Conservation (phyloP, 768 basidiomycete genomes). For the Antrodiella citrinella region DNA sequence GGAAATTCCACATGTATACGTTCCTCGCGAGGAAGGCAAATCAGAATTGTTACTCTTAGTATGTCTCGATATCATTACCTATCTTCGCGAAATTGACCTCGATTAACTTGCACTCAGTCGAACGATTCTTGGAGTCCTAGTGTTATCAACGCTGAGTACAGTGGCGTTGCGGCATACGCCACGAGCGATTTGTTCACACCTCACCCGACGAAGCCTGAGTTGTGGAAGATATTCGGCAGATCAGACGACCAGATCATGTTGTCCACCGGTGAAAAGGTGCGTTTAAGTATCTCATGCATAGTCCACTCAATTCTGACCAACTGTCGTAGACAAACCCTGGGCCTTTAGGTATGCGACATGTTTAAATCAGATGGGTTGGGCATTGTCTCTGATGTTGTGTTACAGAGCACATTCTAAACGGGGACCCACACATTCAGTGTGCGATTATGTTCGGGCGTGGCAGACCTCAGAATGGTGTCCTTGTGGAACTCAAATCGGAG, state of each 20-base stretch:
- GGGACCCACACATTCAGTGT: conserved; percentile 25
- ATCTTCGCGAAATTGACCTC: too few relatives aligned
- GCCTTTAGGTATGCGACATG: conserved; percentile 24
- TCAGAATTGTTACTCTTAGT: conserved; percentile 17
- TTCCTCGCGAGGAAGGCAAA: conserved; percentile 14
- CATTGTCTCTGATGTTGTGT: neutral
- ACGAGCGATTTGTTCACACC: conserved; percentile 35
- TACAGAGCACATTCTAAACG: conserved; percentile 27
- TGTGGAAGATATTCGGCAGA: conserved; percentile 23
- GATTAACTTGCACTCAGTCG: too few relatives aligned
- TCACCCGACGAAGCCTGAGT: conserved; percentile 33
- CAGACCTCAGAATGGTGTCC: conserved; percentile 30
- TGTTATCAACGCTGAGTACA: conserved; percentile 25
- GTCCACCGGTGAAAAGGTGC: conserved; percentile 33
- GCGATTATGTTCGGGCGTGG: conserved; percentile 35
- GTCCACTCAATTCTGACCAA: neutral
- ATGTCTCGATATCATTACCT: conserved; percentile 1
- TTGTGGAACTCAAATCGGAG: conserved; percentile 28
- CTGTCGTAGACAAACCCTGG: conserved; percentile 28
- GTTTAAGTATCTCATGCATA: neutral
- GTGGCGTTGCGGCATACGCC: conserved; percentile 32
- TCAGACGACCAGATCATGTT: conserved; percentile 32
- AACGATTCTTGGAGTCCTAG: conserved; percentile 13
- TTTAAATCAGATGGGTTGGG: too few relatives aligned
- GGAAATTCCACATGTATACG: conserved; percentile 11